Evolutionary conservation across 108 stramenopile genomes (phyloP).

Genomic region (Conticribra guillardii): DNA sequence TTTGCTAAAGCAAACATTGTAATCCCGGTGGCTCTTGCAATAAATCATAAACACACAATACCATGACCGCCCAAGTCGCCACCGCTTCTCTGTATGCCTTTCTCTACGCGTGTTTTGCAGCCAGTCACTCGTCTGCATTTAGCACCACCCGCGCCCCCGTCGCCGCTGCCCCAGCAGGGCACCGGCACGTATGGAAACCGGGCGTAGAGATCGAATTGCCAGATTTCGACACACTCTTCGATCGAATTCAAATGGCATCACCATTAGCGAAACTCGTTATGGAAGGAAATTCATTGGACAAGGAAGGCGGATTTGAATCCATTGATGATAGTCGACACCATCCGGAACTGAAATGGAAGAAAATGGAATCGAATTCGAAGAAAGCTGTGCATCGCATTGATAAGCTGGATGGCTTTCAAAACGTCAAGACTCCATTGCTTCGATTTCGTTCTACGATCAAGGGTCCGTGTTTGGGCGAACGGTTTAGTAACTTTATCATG

Average conservation of each 20-base stretch:
- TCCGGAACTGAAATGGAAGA: conserved; percentile 48
- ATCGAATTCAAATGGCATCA: conserved; percentile 43
- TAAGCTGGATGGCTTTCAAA: conserved; percentile 48
- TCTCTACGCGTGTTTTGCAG: conserved; percentile 12
- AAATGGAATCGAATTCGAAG: conserved; percentile 31
- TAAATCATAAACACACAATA: neutral
- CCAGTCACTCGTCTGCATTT: conserved; percentile 20
- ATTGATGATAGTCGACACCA: conserved; percentile 27
- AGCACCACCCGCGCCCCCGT: conserved; percentile 6
- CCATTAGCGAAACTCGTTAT: conserved; percentile 47
- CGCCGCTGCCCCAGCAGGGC: conserved; percentile 8
- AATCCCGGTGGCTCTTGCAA: neutral
- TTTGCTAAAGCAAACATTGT: neutral
- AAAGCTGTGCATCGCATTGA: conserved; percentile 49
- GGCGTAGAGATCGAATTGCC: conserved; percentile 50
- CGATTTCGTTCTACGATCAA: conserved; percentile 51
- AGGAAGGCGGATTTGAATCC: conserved; percentile 36
- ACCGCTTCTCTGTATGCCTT: conserved; percentile 2
- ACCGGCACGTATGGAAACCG: conserved; percentile 22
- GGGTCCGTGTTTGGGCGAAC: conserved; percentile 45
- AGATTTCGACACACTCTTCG: conserved; percentile 44
- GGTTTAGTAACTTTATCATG: conserved; percentile 50
- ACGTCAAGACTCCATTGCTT: conserved; percentile 44
- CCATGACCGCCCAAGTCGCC: neutral
- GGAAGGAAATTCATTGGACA: conserved; percentile 32